Evolutionary conservation across 345 rosid species (phyloP).

Genomic region (Mercurialis annua): DNA sequence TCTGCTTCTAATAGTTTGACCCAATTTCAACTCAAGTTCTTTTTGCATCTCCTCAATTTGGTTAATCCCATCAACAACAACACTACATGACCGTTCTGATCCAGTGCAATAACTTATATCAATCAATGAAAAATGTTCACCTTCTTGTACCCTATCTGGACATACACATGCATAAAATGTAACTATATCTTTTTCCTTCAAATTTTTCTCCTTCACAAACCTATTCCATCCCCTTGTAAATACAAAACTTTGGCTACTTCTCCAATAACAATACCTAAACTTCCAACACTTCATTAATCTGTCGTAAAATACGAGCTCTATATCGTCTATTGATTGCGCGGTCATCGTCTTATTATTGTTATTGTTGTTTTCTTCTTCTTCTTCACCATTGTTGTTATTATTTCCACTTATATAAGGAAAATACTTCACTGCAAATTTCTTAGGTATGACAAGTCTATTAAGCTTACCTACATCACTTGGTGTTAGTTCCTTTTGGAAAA

Average conservation of each 20-base stretch:
- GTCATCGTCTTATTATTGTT: no score
- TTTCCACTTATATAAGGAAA: conserved; percentile 16
- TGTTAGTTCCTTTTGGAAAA: conserved; percentile 25
- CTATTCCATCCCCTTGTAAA: conserved; percentile 33
- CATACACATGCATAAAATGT: conserved; percentile 22
- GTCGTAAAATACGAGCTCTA: conserved; percentile 24
- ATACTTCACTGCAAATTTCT: conserved; percentile 25
- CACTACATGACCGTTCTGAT: conserved; percentile 10
- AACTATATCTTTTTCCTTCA: conserved; percentile 22
- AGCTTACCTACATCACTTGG: conserved; percentile 35
- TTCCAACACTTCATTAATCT: conserved; percentile 27
- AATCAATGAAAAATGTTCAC: conserved; percentile 36
- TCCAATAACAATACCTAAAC: conserved; percentile 31
- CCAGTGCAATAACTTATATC: conserved; percentile 31
- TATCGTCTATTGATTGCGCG: conserved; percentile 19
- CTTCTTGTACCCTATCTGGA: conserved; percentile 13
- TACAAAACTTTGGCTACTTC: conserved; percentile 31
- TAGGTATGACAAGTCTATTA: conserved; percentile 30
- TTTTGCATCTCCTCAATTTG: conserved; percentile 21
- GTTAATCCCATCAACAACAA: conserved; percentile 2
- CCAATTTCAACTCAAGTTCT: conserved; percentile 33
- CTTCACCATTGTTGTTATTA: no score
- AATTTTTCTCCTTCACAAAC: conserved; percentile 30
- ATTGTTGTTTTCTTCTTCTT: neutral
- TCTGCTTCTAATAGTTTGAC: conserved; percentile 17